Evolutionary conservation across 495 filamentous ascomycete species (phyloP), one percentile per base, ranked within the genome.

Genomic region (Aspergillus sparsus): DNA sequence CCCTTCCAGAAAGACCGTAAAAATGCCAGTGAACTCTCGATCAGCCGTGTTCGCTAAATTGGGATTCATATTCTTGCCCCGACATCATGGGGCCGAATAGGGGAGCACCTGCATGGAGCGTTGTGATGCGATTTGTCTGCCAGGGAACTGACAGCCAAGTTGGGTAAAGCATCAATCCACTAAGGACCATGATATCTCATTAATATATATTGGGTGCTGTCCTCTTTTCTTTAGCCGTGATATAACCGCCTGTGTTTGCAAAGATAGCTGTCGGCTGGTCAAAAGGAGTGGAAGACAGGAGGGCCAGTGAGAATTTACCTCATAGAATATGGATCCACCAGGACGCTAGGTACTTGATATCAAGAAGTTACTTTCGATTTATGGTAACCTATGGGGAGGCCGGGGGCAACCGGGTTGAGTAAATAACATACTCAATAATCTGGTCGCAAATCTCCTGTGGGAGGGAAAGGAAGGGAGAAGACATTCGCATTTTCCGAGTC

Each of bases 81-180:
- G 8, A 31, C 49, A 57, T 47, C 21, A 67, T 58, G 34, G 53
- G 53, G 12, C 64, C 64, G 39, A 63, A 62, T 3, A 64, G 53
- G 7, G 55, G 64, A 10, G 62, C 44, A 16, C 55, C 36, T 16
- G 16, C 58, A 13, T 58, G 18, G 8, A 67, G 54, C 10, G 52
- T 55, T 5, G 57, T 35, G 16, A 67, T 37, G 10, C 45, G 47
- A 11, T 36, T 58, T 13, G 61, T 64, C 45, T 61, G 52, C 34
- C 49, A 45, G 5, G 64, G 58, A 9, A 67, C 61, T 3, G 53
- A 67, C 12, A 67, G 35, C 64, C 61, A 67, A 3, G 61, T 67
- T 9, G 54, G 64, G 21, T 55, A 62, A 7, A 67, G 52, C 6
- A 54, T 31, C 12, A 58, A 0, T 6, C 63, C 64, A 37, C 61